phyloP scores from a whole-genome alignment of 306 rosid species.

The Vachellia collinsii region DNA sequence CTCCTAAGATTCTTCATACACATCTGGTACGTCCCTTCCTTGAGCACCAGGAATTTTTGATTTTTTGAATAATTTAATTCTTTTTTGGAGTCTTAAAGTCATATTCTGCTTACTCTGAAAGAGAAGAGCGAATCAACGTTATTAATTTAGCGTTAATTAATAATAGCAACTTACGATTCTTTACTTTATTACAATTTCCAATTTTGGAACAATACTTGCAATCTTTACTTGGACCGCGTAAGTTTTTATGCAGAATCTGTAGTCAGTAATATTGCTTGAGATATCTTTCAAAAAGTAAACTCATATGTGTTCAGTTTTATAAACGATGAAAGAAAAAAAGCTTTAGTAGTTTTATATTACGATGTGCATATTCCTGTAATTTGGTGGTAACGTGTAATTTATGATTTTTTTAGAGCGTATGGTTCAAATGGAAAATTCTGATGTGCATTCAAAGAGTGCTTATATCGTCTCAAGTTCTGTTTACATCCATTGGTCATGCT shows the following conservation, averaged over 20 bases:
- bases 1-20: neutral
- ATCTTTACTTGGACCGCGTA: neutral
- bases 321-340: neutral
- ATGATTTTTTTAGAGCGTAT: neutral
- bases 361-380: neutral
- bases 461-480: neutral
- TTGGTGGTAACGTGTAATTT: neutral
- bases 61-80: too few relatives aligned
- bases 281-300: neutral
- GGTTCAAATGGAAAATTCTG: neutral
- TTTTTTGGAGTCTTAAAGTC: too few relatives aligned
- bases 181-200: neutral
- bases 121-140: neutral
- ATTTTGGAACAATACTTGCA: neutral
- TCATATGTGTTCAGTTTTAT: too few relatives aligned
- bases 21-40: neutral
- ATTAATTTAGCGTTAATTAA: neutral
- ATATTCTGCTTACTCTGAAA: neutral
- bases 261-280: neutral
- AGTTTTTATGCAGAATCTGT: too few relatives aligned
- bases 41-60: neutral
- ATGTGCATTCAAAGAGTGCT: neutral
- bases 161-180: neutral
- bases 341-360: neutral
- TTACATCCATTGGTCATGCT: neutral